Evolutionary conservation across 2,329 filamentous ascomycete species (phyloP).

Genomic region (Tolypocladium amazonense): DNA sequence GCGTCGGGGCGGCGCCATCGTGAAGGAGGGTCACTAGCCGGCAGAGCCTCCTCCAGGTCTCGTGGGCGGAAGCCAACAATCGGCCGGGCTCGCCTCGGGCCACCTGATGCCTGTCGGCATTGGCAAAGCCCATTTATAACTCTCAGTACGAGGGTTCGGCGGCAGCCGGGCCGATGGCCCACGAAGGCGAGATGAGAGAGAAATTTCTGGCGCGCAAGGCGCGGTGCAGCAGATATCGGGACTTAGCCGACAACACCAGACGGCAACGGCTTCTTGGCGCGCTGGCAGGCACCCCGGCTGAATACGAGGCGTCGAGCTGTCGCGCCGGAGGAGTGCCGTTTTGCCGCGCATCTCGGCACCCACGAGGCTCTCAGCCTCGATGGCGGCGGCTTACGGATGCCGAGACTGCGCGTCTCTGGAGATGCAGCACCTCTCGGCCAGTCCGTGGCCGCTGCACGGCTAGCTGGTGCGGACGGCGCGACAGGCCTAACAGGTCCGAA

Average conservation of each 20-base stretch:
- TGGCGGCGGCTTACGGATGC: neutral
- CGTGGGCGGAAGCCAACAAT: neutral
- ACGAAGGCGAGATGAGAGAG: neutral
- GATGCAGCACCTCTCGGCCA: neutral
- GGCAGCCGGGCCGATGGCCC: neutral
- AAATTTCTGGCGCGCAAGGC: neutral
- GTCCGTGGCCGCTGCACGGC: neutral
- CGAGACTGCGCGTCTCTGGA: neutral
- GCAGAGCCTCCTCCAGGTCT: neutral
- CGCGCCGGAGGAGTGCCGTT: neutral
- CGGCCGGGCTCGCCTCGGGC: neutral
- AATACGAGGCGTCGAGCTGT: neutral
- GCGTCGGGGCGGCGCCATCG: neutral
- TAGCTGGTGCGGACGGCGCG: neutral
- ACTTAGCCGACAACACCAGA: neutral
- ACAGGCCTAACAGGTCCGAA: neutral
- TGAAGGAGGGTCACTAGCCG: neutral
- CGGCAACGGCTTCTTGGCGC: neutral
- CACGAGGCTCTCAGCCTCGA: neutral
- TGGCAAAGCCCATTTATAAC: no score
- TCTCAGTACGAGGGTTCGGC: no score
- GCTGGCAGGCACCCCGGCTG: neutral
- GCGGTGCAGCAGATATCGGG: neutral
- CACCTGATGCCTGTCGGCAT: neutral
- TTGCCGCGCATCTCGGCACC: neutral